phyloP scores from a whole-genome alignment of 2,329 filamentous ascomycete genomes.

The Botrytis cinerea region DNA sequence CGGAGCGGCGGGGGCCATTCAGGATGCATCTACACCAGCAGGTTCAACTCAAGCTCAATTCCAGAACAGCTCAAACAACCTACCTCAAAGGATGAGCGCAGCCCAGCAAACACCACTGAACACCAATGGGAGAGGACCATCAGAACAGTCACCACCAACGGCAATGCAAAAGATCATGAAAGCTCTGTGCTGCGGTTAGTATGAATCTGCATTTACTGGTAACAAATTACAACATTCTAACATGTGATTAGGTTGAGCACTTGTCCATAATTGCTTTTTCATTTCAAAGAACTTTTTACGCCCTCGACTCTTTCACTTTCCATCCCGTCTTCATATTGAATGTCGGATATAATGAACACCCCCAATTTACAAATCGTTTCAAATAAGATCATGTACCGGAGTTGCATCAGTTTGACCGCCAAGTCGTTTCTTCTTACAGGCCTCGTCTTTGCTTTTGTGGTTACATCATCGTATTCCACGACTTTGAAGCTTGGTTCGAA shows the following conservation, averaged over 20 bases:
- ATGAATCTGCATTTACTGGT: constrained; percentile 24
- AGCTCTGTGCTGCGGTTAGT: constrained; percentile 83
- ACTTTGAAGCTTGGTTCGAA: constrained; percentile 18
- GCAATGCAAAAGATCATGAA: constrained; percentile 93
- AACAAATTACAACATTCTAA: constrained; percentile 27
- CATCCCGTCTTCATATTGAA: constrained; percentile 20
- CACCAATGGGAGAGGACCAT: constrained; percentile 52
- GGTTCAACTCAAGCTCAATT: constrained; percentile 95
- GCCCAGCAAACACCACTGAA: constrained; percentile 56
- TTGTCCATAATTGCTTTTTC: constrained; percentile 25
- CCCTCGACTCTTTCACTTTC: constrained; percentile 22
- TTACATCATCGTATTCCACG: constrained; percentile 34
- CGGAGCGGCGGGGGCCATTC: constrained; percentile 66
- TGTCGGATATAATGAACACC: constrained; percentile 34
- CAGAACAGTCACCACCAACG: constrained; percentile 69
- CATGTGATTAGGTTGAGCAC: constrained; percentile 37
- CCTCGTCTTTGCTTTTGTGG: constrained; percentile 37
- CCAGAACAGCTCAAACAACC: constrained; percentile 90
- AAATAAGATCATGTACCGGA: constrained; percentile 33
- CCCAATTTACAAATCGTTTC: constrained; percentile 32
- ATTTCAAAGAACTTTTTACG: constrained; percentile 12
- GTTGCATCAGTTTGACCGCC: constrained; percentile 21
- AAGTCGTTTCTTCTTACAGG: constrained; percentile 28
- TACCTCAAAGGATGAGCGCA: constrained; percentile 64
- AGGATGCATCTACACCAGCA: constrained; percentile 80